phyloP scores from a whole-genome alignment of 345 rosid genomes.

The Abelmoschus esculentus region DNA sequence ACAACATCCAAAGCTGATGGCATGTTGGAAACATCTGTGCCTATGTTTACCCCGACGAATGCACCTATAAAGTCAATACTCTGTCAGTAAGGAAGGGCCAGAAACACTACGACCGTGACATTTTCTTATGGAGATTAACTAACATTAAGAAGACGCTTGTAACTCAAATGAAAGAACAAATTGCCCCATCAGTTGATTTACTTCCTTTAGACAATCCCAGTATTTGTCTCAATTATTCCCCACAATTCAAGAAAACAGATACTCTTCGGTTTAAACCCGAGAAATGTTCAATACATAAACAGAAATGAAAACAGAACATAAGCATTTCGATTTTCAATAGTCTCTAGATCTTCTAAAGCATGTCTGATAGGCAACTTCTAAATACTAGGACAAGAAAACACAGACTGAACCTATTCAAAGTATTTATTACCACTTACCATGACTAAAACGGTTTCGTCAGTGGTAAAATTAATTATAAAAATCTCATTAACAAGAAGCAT shows the following conservation, averaged over 20 bases:
- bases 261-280: no score
- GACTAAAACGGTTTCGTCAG: background rate
- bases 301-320: background rate
- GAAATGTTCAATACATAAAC: background rate
- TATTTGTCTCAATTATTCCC: no score
- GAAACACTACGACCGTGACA: background rate
- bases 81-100: slow-evolving; percentile 5
- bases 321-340: background rate
- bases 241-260: no score
- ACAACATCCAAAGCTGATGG: slow-evolving; percentile 69
- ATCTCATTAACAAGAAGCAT: background rate
- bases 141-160: no score
- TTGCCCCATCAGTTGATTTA: background rate
- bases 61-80: slow-evolving; percentile 44
- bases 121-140: background rate
- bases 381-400: background rate
- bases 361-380: background rate
- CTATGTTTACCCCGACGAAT: slow-evolving; percentile 76
- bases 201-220: background rate
- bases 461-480: background rate
- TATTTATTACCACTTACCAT: background rate
- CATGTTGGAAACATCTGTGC: slow-evolving; percentile 66
- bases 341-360: background rate
- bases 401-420: background rate
- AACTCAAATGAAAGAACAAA: no score